phyloP scores from a whole-genome alignment of 2,329 filamentous ascomycete genomes.

The Aspergillus sp. region DNA sequence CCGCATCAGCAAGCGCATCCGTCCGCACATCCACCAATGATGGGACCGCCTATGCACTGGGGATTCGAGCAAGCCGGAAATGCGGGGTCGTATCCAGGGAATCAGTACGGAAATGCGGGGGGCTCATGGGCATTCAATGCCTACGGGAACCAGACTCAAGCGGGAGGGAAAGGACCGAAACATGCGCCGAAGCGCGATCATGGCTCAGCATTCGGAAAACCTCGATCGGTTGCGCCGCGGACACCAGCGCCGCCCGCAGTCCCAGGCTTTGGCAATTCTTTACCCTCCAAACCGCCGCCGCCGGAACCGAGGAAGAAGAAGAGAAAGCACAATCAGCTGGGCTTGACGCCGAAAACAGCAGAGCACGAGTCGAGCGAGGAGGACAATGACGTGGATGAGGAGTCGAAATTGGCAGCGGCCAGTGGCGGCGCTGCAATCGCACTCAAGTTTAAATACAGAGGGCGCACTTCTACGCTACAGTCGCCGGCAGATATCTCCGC shows the following conservation, averaged over 20 bases:
- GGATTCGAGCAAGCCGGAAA: slow-evolving; percentile 44
- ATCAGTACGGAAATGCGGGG: slow-evolving; percentile 21
- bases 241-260: slow-evolving; percentile 34
- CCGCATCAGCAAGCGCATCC: slow-evolving; percentile 15
- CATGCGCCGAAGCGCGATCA: slow-evolving; percentile 29
- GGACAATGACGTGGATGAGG: slow-evolving; percentile 39
- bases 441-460: slow-evolving; percentile 47
- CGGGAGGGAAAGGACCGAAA: slow-evolving; percentile 11
- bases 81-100: slow-evolving; percentile 37
- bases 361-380: slow-evolving; percentile 39
- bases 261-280: slow-evolving; percentile 35
- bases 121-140: slow-evolving; percentile 15
- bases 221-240: slow-evolving; percentile 20
- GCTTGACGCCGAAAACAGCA: slow-evolving; percentile 37
- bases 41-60: slow-evolving; percentile 49
- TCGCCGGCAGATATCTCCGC: slow-evolving; percentile 59
- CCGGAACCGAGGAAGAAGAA: slow-evolving; percentile 34
- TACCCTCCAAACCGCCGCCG: slow-evolving; percentile 34
- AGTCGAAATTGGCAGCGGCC: slow-evolving; percentile 28
- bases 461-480: slow-evolving; percentile 44
- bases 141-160: slow-evolving; percentile 11
- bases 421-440: slow-evolving; percentile 13
- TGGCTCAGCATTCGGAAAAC: slow-evolving; percentile 27
- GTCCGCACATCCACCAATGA: slow-evolving; percentile 31
- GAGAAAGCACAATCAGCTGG: slow-evolving; percentile 38